Evolutionary conservation across 805 yeast genomes (phyloP).

Genomic region (Saitoella complicata): DNA sequence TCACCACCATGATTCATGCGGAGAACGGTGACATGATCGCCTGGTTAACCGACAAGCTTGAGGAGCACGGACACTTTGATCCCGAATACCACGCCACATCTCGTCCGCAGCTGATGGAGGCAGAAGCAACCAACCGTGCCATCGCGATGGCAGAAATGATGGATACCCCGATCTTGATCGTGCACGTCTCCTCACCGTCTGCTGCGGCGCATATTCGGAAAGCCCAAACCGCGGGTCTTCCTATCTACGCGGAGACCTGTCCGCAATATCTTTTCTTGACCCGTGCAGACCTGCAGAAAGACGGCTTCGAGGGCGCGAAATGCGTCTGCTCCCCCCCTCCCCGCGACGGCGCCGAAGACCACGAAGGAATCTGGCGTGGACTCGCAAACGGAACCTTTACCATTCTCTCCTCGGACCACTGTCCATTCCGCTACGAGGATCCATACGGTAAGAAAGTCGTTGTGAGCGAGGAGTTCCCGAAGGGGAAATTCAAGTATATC

Average conservation of each 20-base stretch:
- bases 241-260: slow-evolving; percentile 35
- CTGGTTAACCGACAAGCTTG: slow-evolving; percentile 28
- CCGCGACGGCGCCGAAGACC: slow-evolving; percentile 26
- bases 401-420: slow-evolving; percentile 32
- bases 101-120: slow-evolving; percentile 32
- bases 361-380: slow-evolving; percentile 31
- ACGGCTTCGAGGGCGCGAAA: slow-evolving; percentile 32
- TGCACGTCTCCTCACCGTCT: slow-evolving; percentile 32
- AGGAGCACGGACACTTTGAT: slow-evolving; percentile 24
- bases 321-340: slow-evolving; percentile 37
- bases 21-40: slow-evolving; percentile 33
- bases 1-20: slow-evolving; percentile 37
- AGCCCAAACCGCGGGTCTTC: slow-evolving; percentile 28
- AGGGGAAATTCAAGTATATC: slow-evolving; percentile 23
- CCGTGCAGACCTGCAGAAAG: slow-evolving; percentile 23
- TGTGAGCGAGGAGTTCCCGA: slow-evolving; percentile 5
- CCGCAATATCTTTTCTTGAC: slow-evolving; percentile 35
- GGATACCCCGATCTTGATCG: slow-evolving; percentile 32
- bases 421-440: slow-evolving; percentile 29
- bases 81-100: slow-evolving; percentile 35
- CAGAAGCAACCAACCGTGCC: slow-evolving; percentile 35
- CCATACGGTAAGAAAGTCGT: slow-evolving; percentile 28
- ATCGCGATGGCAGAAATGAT: slow-evolving; percentile 29
- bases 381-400: slow-evolving; percentile 34
- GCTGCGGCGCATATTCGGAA: slow-evolving; percentile 28